These are phyloP conservation scores for Drosera capensis DNA, from an alignment of 148 eudicot species.

Conservation along the genomic window DNA sequence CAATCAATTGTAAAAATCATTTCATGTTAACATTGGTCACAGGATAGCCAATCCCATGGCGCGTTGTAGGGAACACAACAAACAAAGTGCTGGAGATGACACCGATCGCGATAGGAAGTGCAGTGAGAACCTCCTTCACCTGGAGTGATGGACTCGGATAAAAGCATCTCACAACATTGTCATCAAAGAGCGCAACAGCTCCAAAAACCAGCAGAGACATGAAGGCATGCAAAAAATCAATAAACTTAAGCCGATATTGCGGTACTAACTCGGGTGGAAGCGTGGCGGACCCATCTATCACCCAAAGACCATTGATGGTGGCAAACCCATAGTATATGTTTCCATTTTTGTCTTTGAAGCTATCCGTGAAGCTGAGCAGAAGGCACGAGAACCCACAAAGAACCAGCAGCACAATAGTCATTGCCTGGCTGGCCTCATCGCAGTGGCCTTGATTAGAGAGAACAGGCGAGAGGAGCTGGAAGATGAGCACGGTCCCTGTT, in stretches of 20 bases:
- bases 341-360: slow-evolving; percentile 49
- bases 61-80: slow-evolving; percentile 48
- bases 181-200: slow-evolving; percentile 51
- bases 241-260: slow-evolving; percentile 26
- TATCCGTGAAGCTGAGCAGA: slow-evolving; percentile 53
- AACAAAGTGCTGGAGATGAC: slow-evolving; percentile 50
- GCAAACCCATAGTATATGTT: slow-evolving; percentile 45
- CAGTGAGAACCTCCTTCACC: slow-evolving; percentile 32
- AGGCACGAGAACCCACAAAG: slow-evolving; percentile 48
- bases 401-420: slow-evolving; percentile 30
- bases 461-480: slow-evolving; percentile 59
- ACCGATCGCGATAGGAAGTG: slow-evolving; percentile 51
- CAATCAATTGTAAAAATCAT: too few species aligned
- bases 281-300: slow-evolving; percentile 44
- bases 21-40: too few species aligned
- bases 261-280: slow-evolving; percentile 29
- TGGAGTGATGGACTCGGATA: slow-evolving; percentile 44
- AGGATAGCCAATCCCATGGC: slow-evolving; percentile 71
- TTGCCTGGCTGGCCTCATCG: slow-evolving; percentile 21
- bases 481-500: slow-evolving; percentile 62
- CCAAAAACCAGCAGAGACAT: slow-evolving; percentile 51
- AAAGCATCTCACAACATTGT: slow-evolving; percentile 47
- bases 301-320: slow-evolving; percentile 51
- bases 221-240: slow-evolving; percentile 55
- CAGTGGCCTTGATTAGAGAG: slow-evolving; percentile 55